These are phyloP conservation scores for Aspergillus alliaceus DNA, from an alignment of 2,329 filamentous ascomycete genomes.

Conservation along the genomic window DNA sequence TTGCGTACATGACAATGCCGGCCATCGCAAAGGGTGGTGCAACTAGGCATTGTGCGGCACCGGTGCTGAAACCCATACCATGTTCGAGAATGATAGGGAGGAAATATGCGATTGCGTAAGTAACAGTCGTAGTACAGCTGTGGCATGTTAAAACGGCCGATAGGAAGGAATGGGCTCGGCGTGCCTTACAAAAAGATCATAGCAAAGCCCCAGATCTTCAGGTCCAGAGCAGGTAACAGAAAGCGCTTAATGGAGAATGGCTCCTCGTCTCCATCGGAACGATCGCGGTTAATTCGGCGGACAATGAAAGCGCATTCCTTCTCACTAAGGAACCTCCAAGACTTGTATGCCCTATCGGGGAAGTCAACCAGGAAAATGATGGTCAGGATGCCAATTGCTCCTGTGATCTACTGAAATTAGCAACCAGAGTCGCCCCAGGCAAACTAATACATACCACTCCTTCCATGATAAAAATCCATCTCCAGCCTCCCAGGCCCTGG, in stretches of 20 bases:
- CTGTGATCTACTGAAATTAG: constrained; percentile 24
- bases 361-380: constrained; percentile 41
- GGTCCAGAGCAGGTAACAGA: constrained; percentile 47
- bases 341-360: constrained; percentile 33
- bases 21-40: constrained; percentile 69
- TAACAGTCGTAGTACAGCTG: constrained; percentile 63
- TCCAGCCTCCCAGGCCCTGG: constrained; percentile 46
- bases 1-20: constrained; percentile 60
- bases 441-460: constrained; percentile 34
- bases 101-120: constrained; percentile 76
- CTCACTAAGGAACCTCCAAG: constrained; percentile 34
- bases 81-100: constrained; percentile 68
- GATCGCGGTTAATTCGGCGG: constrained; percentile 53
- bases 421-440: background rate
- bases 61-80: constrained; percentile 64
- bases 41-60: constrained; percentile 66
- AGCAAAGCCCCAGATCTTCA: constrained; percentile 57
- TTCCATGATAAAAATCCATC: constrained; percentile 59
- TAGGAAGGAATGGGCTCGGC: no score
- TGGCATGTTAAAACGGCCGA: constrained; percentile 20
- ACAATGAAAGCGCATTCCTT: constrained; percentile 52
- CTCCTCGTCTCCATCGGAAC: constrained; percentile 51
- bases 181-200: constrained; percentile 52
- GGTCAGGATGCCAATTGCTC: constrained; percentile 23
- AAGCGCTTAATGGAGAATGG: constrained; percentile 50